These are phyloP conservation scores for Stromatinia cepivora DNA, from an alignment of 2,329 filamentous ascomycete species.

Conservation along the genomic window DNA sequence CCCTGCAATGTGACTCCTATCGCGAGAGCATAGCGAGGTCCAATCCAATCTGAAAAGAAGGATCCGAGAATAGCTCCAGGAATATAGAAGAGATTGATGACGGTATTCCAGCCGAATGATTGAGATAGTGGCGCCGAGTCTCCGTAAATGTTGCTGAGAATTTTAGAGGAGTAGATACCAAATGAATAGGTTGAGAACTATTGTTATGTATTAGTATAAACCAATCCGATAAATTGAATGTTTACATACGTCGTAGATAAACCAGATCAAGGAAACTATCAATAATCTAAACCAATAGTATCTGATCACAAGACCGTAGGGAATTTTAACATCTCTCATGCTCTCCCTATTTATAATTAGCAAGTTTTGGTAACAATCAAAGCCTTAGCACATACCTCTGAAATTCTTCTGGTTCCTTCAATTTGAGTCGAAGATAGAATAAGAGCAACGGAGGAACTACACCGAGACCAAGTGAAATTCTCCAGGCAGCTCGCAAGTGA, in stretches of 20 bases:
- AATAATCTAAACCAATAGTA: slow-evolving; percentile 76
- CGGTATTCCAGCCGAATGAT: slow-evolving; percentile 82
- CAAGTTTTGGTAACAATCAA: slow-evolving; percentile 6
- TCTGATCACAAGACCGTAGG: slow-evolving; percentile 55
- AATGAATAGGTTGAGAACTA: slow-evolving; percentile 82
- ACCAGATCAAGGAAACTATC: slow-evolving; percentile 76
- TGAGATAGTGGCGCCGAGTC: slow-evolving; percentile 65
- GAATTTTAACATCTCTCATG: slow-evolving; percentile 49
- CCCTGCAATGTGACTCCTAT: slow-evolving; percentile 72
- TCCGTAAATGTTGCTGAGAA: slow-evolving; percentile 66
- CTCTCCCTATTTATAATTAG: slow-evolving; percentile 35
- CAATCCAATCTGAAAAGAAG: slow-evolving; percentile 74
- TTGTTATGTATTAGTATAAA: slow-evolving; percentile 28
- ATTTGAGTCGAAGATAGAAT: slow-evolving; percentile 67
- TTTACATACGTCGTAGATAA: slow-evolving; percentile 68
- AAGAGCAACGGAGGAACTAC: slow-evolving; percentile 74
- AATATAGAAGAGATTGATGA: slow-evolving; percentile 87
- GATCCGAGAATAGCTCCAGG: slow-evolving; percentile 79
- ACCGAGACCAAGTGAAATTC: slow-evolving; percentile 75
- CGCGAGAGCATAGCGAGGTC: slow-evolving; percentile 72
- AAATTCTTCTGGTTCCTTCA: slow-evolving; percentile 79
- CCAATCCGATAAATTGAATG: neutral
- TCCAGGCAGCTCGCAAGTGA: slow-evolving; percentile 76
- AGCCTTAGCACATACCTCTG: slow-evolving; percentile 41
- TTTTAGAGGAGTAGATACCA: slow-evolving; percentile 77